Percentiles rank a stretch among this genome's conserved stretches.
These are phyloP conservation scores for Knufia fluminis DNA, from an alignment of 2,329 filamentous ascomycete species.

Conservation along the genomic window DNA sequence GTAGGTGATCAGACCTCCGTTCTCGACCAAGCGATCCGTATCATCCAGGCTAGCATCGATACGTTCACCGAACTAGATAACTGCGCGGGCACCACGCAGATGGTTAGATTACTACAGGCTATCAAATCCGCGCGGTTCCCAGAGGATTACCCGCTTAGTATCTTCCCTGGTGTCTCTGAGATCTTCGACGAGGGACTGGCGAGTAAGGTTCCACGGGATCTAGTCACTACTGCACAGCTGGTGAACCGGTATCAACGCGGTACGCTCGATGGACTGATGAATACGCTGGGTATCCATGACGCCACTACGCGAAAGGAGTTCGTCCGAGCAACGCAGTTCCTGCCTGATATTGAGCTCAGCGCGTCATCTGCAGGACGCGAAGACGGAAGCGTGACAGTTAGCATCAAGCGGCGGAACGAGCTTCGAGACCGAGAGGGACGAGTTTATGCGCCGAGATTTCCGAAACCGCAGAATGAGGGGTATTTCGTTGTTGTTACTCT, in stretches of 20 bases:
- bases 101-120: conserved; percentile 79
- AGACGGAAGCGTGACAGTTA: conserved; percentile 14
- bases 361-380: conserved; percentile 21
- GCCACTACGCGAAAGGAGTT: conserved; percentile 24
- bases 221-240: conserved; percentile 18
- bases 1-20: conserved; percentile 85
- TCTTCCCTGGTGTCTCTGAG: conserved; percentile 62
- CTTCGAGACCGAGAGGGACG: conserved; percentile 52
- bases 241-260: conserved; percentile 17
- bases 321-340: conserved; percentile 44
- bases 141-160: conserved; percentile 64
- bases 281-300: conserved; percentile 20
- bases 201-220: conserved; percentile 19
- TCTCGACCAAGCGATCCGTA: conserved; percentile 91
- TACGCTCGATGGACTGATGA: conserved; percentile 23
- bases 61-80: conserved; percentile 77
- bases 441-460: conserved; percentile 81
- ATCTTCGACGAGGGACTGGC: conserved; percentile 16
- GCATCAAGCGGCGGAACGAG: conserved; percentile 16
- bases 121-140: conserved; percentile 93
- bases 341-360: conserved; percentile 17
- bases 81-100: conserved; percentile 65
- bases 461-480: conserved; percentile 88
- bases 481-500: conserved; percentile 73
- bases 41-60: conserved; percentile 91